Percentiles rank a stretch among this genome's conserved stretches.
Conservation (phyloP, 225 moss, liverwort and hornwort genomes). For the Lunularia cruciata region DNA sequence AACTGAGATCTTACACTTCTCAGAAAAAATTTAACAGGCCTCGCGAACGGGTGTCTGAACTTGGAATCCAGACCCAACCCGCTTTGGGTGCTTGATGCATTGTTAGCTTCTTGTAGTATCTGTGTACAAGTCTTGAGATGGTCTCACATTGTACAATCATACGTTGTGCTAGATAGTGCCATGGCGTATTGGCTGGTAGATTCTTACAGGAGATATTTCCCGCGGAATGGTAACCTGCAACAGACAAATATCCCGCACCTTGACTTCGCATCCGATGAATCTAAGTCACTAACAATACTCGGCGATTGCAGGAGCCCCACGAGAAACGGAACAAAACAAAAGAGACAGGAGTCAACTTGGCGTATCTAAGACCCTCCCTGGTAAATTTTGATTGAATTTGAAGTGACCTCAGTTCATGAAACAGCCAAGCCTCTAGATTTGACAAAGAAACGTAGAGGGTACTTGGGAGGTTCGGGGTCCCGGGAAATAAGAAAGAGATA, state of each 20-base stretch:
- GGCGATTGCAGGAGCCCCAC: background rate
- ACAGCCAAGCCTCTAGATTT: too few species aligned
- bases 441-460: too few species aligned
- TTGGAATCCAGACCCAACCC: background rate
- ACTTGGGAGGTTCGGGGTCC: too few species aligned
- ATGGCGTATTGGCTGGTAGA: constrained; percentile 37
- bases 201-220: constrained; percentile 40
- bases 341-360: too few species aligned
- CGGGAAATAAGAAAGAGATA: too few species aligned
- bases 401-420: too few species aligned
- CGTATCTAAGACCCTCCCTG: too few species aligned
- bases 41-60: constrained; percentile 10
- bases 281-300: background rate
- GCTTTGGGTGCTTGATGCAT: background rate
- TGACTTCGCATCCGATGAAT: background rate
- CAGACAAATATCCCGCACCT: background rate
- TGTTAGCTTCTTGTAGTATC: background rate
- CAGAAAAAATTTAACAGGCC: constrained; percentile 3
- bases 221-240: constrained; percentile 30
- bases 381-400: too few species aligned
- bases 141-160: constrained; percentile 3
- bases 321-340: background rate
- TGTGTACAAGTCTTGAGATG: background rate
- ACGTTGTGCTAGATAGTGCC: constrained; percentile 23
- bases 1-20: constrained; percentile 11